These are phyloP conservation scores for Trypanosoma melophagium DNA, from an alignment of 208 protist genomes.

Conservation along the genomic window DNA sequence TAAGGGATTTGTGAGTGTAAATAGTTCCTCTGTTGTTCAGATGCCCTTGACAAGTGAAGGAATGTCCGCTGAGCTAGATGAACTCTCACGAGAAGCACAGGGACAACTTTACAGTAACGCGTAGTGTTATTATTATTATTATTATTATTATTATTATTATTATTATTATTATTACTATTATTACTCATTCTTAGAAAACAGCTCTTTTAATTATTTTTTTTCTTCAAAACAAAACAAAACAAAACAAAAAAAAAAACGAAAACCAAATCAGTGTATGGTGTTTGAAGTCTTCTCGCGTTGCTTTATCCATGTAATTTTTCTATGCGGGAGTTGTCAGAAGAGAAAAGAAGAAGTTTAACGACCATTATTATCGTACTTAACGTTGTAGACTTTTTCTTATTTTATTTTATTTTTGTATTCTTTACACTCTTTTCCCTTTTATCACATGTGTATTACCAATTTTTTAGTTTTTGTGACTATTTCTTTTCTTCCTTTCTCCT, in stretches of 20 bases:
- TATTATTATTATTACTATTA: slow-evolving; percentile 8
- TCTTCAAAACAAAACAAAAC: background rate
- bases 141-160: slow-evolving; percentile 17
- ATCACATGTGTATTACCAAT: too few species aligned
- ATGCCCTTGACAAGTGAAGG: slow-evolving; percentile 39
- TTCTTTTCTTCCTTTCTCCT: too few species aligned
- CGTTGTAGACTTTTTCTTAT: too few species aligned
- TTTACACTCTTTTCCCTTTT: too few species aligned
- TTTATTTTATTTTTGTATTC: too few species aligned
- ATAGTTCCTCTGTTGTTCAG: slow-evolving; percentile 75
- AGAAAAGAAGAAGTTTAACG: too few species aligned
- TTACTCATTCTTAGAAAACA: background rate
- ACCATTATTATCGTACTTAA: too few species aligned
- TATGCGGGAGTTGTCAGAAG: background rate
- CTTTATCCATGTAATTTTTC: slow-evolving; percentile 10
- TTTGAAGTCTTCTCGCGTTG: background rate
- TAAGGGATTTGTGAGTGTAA: slow-evolving; percentile 73
- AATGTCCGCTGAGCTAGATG: slow-evolving; percentile 23
- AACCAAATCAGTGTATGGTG: background rate
- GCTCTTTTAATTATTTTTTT: slow-evolving; percentile 1
- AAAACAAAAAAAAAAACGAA: background rate
- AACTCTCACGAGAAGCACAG: slow-evolving; percentile 37
- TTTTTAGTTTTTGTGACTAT: too few species aligned
- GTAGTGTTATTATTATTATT: slow-evolving; percentile 14
- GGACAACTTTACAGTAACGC: slow-evolving; percentile 31